phyloP scores from a whole-genome alignment of 306 rosid species.

The Acacia confusa region DNA sequence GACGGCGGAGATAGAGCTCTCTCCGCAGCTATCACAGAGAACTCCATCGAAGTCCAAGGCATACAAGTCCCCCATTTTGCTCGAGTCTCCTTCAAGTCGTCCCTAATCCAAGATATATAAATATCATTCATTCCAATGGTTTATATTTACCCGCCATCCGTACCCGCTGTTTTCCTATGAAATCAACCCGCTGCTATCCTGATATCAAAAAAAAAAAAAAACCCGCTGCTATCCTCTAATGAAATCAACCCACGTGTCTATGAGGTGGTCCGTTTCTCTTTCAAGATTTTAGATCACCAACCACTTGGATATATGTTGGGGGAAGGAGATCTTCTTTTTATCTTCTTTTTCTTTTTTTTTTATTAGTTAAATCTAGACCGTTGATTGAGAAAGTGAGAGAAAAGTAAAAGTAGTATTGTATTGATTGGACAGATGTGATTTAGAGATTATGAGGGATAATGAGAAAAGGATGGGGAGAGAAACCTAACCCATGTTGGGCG shows the following conservation, averaged over 20 bases:
- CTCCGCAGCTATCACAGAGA: slow-evolving; percentile 93
- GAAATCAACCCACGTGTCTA: background rate
- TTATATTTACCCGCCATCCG: slow-evolving; percentile 13
- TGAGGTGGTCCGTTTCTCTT: background rate
- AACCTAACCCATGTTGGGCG: too few relatives aligned
- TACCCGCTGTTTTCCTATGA: slow-evolving; percentile 1
- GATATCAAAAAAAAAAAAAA: too few relatives aligned
- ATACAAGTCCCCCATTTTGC: slow-evolving; percentile 76
- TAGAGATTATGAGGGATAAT: too few relatives aligned
- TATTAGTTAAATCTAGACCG: too few relatives aligned
- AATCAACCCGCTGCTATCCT: background rate
- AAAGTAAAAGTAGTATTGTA: too few relatives aligned
- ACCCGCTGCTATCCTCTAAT: background rate
- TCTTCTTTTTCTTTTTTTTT: too few relatives aligned
- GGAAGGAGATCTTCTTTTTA: too few relatives aligned
- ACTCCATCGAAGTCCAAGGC: slow-evolving; percentile 95
- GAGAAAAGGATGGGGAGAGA: too few relatives aligned
- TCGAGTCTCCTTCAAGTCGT: slow-evolving; percentile 13
- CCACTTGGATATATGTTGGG: too few relatives aligned
- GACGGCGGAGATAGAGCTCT: slow-evolving; percentile 84
- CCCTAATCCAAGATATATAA: background rate
- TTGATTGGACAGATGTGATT: too few relatives aligned
- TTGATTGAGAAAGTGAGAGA: too few relatives aligned
- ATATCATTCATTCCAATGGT: slow-evolving; percentile 2
- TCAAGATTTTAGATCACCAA: too few relatives aligned